Percentiles rank a stretch among this genome's conserved stretches.
Conservation (phyloP, 495 filamentous ascomycete genomes). For the Bacidia gigantensis region DNA sequence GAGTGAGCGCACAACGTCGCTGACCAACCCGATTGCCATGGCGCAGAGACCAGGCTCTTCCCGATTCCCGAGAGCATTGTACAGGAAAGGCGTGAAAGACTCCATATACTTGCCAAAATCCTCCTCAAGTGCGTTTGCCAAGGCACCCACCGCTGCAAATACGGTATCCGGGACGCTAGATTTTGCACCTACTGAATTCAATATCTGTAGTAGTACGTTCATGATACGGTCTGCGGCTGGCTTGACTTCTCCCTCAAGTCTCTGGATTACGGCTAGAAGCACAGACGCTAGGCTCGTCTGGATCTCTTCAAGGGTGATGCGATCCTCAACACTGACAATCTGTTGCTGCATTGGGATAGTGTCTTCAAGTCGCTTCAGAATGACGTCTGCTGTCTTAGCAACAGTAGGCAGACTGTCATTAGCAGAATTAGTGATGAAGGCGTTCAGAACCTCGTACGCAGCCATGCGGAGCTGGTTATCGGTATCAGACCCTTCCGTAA, state of each 20-base stretch:
- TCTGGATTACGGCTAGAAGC: conserved; percentile 77
- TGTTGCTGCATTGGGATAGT: conserved; percentile 85
- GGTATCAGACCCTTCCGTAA: conserved; percentile 70
- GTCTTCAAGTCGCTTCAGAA: conserved; percentile 78
- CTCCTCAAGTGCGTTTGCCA: conserved; percentile 78
- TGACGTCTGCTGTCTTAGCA: conserved; percentile 65
- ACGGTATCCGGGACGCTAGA: conserved; percentile 89
- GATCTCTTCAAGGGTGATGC: conserved; percentile 88
- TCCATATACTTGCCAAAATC: conserved; percentile 97
- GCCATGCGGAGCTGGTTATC: conserved; percentile 92
- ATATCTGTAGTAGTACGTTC: conserved; percentile 67
- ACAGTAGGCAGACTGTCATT: conserved; percentile 71
- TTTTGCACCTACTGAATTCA: conserved; percentile 64
- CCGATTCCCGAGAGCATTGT: conserved; percentile 84
- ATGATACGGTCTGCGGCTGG: conserved; percentile 91
- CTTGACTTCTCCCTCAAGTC: conserved; percentile 79
- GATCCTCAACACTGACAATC: conserved; percentile 92
- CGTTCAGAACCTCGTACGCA: conserved; percentile 93
- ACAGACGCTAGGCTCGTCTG: conserved; percentile 90
- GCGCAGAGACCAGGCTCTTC: conserved; percentile 88
- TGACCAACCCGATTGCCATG: conserved; percentile 94
- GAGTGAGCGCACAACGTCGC: conserved; percentile 84
- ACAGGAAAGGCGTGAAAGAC: conserved; percentile 75
- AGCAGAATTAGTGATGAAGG: conserved; percentile 80
- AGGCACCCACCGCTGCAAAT: conserved; percentile 75